Percentiles rank a stretch among this genome's conserved stretches.
Evolutionary conservation across 1,139 yeast species (phyloP).

Genomic region (Nakaseomyces sp.): DNA sequence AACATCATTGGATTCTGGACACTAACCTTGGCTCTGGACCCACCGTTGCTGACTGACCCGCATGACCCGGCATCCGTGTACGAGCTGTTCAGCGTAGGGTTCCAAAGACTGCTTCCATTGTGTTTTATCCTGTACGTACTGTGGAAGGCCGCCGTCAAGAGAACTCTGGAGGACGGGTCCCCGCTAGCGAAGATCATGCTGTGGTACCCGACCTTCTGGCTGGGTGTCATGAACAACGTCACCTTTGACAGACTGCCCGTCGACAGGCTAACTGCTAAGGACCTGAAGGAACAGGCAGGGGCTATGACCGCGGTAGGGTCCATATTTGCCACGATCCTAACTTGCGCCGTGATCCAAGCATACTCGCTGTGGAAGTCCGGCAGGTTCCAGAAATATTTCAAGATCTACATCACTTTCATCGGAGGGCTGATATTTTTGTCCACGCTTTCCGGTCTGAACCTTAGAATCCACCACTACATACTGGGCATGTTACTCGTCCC

Average conservation of each 20-base stretch:
- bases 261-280: conserved; percentile 67
- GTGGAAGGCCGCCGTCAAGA: conserved; percentile 50
- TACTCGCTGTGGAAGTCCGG: conserved; percentile 76
- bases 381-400: conserved; percentile 48
- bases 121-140: conserved; percentile 62
- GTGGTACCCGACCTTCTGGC: conserved; percentile 81
- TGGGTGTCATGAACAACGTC: conserved; percentile 75
- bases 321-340: conserved; percentile 39
- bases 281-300: conserved; percentile 67
- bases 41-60: conserved; percentile 58
- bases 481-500: conserved; percentile 71
- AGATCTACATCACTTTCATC: conserved; percentile 44
- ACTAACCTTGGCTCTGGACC: conserved; percentile 69
- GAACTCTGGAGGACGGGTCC: conserved; percentile 35
- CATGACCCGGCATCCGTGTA: conserved; percentile 46
- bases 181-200: conserved; percentile 47
- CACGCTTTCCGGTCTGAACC: conserved; percentile 56
- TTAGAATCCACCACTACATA: conserved; percentile 85
- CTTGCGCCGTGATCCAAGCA: conserved; percentile 65
- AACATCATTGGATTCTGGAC: conserved; percentile 81
- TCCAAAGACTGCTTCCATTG: conserved; percentile 68
- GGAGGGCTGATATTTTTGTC: conserved; percentile 41
- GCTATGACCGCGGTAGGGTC: conserved; percentile 57
- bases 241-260: conserved; percentile 85
- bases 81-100: conserved; percentile 57